Evolutionary conservation across 2,329 filamentous ascomycete genomes (phyloP).

Genomic region (Biscogniauxia marginata): DNA sequence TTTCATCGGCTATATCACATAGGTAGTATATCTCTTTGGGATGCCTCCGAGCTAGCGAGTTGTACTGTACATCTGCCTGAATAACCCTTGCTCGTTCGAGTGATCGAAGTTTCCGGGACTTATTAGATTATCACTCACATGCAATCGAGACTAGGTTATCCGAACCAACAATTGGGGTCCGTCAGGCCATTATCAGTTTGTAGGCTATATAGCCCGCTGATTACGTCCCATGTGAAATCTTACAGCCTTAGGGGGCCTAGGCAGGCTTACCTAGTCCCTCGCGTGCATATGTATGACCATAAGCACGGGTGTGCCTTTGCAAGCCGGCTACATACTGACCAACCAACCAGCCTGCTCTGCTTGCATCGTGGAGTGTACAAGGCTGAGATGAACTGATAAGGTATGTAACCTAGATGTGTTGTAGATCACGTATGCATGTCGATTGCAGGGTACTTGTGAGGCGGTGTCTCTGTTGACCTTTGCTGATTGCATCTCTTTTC

Average conservation of each 20-base stretch:
- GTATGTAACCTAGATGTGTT: constrained; percentile 23
- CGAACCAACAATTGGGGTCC: background rate
- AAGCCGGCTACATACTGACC: constrained; percentile 5
- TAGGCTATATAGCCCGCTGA: background rate
- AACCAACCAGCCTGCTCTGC: background rate
- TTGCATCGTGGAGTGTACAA: background rate
- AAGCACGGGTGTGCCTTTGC: constrained; percentile 5
- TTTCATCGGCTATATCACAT: background rate
- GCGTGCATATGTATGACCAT: constrained; percentile 8
- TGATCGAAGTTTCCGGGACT: background rate
- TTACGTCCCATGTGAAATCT: background rate
- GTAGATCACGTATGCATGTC: constrained; percentile 10
- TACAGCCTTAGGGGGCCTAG: constrained; percentile 16
- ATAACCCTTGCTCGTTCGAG: background rate
- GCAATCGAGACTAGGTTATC: background rate
- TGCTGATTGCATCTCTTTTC: background rate
- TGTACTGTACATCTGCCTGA: background rate
- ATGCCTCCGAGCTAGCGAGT: background rate
- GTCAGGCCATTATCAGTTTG: background rate
- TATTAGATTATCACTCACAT: background rate
- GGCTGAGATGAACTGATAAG: constrained; percentile 3
- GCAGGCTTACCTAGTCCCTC: constrained; percentile 5
- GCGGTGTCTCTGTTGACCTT: background rate
- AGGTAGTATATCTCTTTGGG: background rate
- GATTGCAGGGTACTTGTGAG: background rate